Conservation (phyloP, 345 rosid species). For the Pistacia integerrima region DNA sequence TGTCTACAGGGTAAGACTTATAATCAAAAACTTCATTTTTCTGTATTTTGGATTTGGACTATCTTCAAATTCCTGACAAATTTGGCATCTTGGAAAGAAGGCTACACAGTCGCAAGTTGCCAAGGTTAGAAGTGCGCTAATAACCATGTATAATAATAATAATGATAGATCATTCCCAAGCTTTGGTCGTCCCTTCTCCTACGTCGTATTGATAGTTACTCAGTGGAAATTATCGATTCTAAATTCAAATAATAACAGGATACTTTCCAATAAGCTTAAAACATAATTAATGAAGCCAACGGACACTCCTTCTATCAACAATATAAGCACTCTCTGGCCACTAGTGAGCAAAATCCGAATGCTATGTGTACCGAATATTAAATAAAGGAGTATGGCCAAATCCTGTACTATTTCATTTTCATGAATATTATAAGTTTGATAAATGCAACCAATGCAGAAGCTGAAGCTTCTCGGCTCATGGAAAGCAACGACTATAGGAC, state of each 20-base stretch:
- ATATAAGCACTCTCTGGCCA: neutral
- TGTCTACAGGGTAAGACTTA: too few relatives aligned
- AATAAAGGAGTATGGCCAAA: neutral
- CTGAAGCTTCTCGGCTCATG: constrained; percentile 48
- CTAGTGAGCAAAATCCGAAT: neutral
- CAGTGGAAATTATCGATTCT: too few relatives aligned
- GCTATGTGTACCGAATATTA: neutral
- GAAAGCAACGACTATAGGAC: constrained; percentile 19
- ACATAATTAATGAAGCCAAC: neutral
- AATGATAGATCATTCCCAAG: too few relatives aligned
- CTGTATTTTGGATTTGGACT: neutral
- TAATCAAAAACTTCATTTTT: neutral
- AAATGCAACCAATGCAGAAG: constrained; percentile 19
- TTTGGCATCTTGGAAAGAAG: neutral
- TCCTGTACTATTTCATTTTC: neutral
- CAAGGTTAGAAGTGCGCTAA: neutral
- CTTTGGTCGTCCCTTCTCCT: too few relatives aligned
- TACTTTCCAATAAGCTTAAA: neutral
- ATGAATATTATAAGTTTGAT: neutral
- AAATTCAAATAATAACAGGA: too few relatives aligned
- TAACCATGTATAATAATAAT: neutral
- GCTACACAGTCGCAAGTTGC: too few relatives aligned
- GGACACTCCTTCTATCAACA: neutral
- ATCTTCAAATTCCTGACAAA: neutral
- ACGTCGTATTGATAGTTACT: too few relatives aligned